Percentiles rank a stretch among this genome's conserved stretches.
phyloP scores from a whole-genome alignment of 345 rosid genomes.

The Rhodomyrtus tomentosa region DNA sequence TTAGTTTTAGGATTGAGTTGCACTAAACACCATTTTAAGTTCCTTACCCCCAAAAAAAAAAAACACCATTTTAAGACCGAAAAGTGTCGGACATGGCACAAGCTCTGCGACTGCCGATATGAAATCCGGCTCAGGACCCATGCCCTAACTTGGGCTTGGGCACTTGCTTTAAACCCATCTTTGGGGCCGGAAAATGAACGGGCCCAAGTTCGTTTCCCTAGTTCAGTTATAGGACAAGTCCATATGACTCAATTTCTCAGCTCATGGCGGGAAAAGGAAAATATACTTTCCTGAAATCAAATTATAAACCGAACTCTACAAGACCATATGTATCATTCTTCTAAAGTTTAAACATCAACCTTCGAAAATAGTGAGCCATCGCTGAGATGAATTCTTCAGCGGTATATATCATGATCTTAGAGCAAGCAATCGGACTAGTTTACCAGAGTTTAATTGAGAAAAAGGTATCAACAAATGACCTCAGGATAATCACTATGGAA shows the following conservation, averaged over 20 bases:
- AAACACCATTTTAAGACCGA: not conserved
- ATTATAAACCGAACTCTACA: not conserved
- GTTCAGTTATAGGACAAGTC: not conserved
- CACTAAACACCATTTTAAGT: not conserved
- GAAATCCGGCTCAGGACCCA: not conserved
- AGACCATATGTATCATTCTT: not conserved
- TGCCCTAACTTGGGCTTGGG: not conserved
- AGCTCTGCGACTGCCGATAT: not conserved
- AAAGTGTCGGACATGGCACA: not conserved
- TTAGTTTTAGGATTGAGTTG: no score
- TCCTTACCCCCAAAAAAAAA: no score
- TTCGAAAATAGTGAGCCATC: not conserved
- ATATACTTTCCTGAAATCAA: not conserved
- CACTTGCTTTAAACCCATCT: not conserved
- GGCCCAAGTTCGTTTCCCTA: not conserved
- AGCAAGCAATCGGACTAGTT: not conserved
- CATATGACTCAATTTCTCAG: not conserved
- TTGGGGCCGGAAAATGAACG: not conserved
- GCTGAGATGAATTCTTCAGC: not conserved
- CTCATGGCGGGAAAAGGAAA: not conserved
- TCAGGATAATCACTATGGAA: not conserved
- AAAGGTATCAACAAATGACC: not conserved
- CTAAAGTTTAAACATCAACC: not conserved
- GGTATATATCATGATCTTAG: not conserved
- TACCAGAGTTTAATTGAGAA: not conserved